These are phyloP conservation scores for Polytrichum commune DNA, from an alignment of 225 moss, liverwort and hornwort genomes.

Conservation along the genomic window DNA sequence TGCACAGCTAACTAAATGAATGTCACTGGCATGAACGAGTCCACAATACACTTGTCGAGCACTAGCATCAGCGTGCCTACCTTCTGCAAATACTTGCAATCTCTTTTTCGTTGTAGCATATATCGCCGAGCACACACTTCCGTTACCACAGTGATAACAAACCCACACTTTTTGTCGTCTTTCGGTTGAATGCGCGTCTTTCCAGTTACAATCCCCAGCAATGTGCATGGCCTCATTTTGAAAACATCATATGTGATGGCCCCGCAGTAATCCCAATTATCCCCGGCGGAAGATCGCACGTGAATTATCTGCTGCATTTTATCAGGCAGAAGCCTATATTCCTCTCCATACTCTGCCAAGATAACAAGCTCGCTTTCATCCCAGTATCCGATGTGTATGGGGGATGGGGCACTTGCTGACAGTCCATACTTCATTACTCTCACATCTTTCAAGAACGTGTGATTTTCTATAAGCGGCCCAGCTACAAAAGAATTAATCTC, in stretches of 20 bases:
- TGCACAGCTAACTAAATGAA: conserved; percentile 8
- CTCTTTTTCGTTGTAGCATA: conserved; percentile 7
- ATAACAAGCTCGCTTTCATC: conserved; percentile 6
- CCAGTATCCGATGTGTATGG: conserved; percentile 12
- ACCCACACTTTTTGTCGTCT: conserved; percentile 13
- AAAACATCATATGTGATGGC: conserved; percentile 13
- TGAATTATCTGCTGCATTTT: conserved; percentile 10
- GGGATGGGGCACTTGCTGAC: conserved; percentile 15
- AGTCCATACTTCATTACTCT: conserved; percentile 12
- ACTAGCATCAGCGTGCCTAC: conserved; percentile 17
- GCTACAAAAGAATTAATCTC: conserved; percentile 15
- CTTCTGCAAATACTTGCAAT: conserved; percentile 16
- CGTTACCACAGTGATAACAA: conserved; percentile 12
- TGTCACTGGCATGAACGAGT: conserved; percentile 11
- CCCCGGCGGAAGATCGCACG: conserved; percentile 1
- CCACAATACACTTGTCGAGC: conserved; percentile 14
- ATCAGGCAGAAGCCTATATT: conserved; percentile 8
- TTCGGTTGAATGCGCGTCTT: conserved; percentile 13
- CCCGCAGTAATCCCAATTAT: conserved; percentile 2
- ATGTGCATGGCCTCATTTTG: conserved; percentile 8
- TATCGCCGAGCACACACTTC: conserved; percentile 5
- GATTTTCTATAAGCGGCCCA: conserved; percentile 12
- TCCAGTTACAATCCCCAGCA: conserved; percentile 16
- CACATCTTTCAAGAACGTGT: conserved; percentile 10
- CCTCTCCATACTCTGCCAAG: conserved; percentile 6